Percentiles rank a stretch among this genome's conserved stretches.
These are phyloP conservation scores for Leptographium wingfieldii DNA, from an alignment of 2,329 filamentous ascomycete genomes.

Conservation along the genomic window DNA sequence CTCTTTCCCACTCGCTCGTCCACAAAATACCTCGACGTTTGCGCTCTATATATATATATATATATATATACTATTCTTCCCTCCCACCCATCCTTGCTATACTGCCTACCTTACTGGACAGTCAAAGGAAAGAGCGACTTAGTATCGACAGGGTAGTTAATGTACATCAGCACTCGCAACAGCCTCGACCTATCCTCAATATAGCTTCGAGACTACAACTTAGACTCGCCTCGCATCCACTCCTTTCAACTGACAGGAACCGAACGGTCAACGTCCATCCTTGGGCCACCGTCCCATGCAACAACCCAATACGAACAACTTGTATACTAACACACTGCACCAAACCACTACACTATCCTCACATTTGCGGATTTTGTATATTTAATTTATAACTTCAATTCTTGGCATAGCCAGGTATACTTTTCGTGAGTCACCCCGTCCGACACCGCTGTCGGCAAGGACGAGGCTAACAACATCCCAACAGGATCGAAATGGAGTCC, in stretches of 20 bases:
- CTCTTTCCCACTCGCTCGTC: conserved; percentile 4
- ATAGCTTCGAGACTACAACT: background rate
- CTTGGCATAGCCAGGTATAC: conserved; percentile 10
- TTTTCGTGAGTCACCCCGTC: background rate
- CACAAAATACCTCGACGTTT: background rate
- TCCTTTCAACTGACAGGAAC: conserved; percentile 25
- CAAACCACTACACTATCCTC: background rate
- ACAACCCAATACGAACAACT: conserved; percentile 7
- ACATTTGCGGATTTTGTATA: background rate
- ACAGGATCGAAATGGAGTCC: conserved; percentile 45
- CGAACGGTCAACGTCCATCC: conserved; percentile 22
- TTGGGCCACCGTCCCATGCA: conserved; percentile 21
- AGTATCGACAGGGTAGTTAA: conserved; percentile 9
- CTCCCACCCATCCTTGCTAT: background rate
- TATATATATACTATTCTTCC: background rate
- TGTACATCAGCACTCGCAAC: conserved; percentile 19
- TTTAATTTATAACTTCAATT: conserved; percentile 11
- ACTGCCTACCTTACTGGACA: conserved; percentile 1
- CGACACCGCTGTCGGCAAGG: background rate
- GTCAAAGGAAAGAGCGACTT: conserved; percentile 5
- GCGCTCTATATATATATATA: background rate
- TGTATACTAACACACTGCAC: conserved; percentile 17
- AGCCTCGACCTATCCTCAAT: background rate
- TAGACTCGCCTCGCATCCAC: conserved; percentile 27
- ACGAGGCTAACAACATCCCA: background rate